These are phyloP conservation scores for Aphanomyces cochlioides DNA, from an alignment of 352 stramenopile genomes.

Conservation along the genomic window DNA sequence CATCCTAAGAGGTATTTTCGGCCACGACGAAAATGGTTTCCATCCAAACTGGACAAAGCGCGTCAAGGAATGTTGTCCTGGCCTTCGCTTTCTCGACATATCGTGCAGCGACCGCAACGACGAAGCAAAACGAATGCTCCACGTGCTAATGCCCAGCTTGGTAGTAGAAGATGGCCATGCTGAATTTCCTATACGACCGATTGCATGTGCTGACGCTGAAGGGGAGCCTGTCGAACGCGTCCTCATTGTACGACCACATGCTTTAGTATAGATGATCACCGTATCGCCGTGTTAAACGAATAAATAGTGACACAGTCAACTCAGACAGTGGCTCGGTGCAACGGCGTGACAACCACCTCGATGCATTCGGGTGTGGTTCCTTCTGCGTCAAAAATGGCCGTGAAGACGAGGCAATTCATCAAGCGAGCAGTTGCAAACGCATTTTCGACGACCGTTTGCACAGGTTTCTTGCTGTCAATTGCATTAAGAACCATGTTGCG, in stretches of 20 bases:
- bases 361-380: background rate
- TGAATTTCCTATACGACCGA: conserved; percentile 14
- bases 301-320: background rate
- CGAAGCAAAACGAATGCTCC: conserved; percentile 6
- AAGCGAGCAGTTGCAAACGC: background rate
- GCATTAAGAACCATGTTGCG: conserved; percentile 6
- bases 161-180: conserved; percentile 14
- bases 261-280: background rate
- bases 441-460: conserved; percentile 2
- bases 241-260: background rate
- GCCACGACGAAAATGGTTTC: background rate
- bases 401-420: conserved; percentile 18
- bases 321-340: background rate
- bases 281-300: background rate
- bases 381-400: background rate
- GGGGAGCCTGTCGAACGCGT: background rate
- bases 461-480: background rate
- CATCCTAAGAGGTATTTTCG: conserved; percentile 1
- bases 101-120: conserved; percentile 14
- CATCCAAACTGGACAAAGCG: background rate
- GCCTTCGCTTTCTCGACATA: conserved; percentile 21
- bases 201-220: background rate
- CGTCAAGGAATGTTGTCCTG: background rate
- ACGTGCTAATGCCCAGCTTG: conserved; percentile 12
- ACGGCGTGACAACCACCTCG: conserved; percentile 7